phyloP scores from a whole-genome alignment of 495 filamentous ascomycete genomes.

The Aspergillus diversus region DNA sequence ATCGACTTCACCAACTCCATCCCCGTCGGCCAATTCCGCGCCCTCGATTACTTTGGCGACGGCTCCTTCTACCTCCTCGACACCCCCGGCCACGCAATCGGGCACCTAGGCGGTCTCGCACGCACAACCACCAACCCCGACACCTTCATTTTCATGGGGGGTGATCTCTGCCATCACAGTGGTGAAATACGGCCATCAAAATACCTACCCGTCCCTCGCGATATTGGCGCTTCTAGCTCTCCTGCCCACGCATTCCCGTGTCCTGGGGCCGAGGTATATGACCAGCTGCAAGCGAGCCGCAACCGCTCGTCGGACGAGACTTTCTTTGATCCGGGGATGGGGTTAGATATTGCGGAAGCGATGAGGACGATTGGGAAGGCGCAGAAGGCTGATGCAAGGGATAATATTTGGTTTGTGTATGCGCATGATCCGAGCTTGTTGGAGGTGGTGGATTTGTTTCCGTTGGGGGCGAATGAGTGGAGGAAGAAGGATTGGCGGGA shows the following conservation, averaged over 20 bases:
- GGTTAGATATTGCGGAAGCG: slow-evolving; percentile 22
- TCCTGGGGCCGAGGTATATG: slow-evolving; percentile 18
- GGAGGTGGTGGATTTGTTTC: slow-evolving; percentile 4
- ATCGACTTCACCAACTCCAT: slow-evolving; percentile 49
- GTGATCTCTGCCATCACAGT: slow-evolving; percentile 56
- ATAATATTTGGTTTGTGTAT: slow-evolving; percentile 50
- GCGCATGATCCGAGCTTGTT: slow-evolving; percentile 36
- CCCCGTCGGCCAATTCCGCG: slow-evolving; percentile 39
- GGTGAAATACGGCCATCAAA: slow-evolving; percentile 57
- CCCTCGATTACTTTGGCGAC: slow-evolving; percentile 57
- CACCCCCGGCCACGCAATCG: slow-evolving; percentile 48
- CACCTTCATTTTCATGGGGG: slow-evolving; percentile 45
- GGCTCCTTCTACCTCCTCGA: slow-evolving; percentile 53
- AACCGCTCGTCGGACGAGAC: not conserved
- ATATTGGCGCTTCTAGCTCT: not conserved
- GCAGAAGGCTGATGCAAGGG: slow-evolving; percentile 52
- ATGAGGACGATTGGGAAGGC: slow-evolving; percentile 47
- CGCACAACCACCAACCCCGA: slow-evolving; percentile 39
- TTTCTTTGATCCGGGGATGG: not conserved
- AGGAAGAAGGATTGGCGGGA: not conserved
- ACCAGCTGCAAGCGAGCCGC: slow-evolving; percentile 3
- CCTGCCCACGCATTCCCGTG: not conserved
- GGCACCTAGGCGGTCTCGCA: slow-evolving; percentile 45
- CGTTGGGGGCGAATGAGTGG: not conserved
- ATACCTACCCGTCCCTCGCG: slow-evolving; percentile 31